phyloP scores from a whole-genome alignment of 2,329 filamentous ascomycete genomes.

The Pseudogymnoascus sp. region DNA sequence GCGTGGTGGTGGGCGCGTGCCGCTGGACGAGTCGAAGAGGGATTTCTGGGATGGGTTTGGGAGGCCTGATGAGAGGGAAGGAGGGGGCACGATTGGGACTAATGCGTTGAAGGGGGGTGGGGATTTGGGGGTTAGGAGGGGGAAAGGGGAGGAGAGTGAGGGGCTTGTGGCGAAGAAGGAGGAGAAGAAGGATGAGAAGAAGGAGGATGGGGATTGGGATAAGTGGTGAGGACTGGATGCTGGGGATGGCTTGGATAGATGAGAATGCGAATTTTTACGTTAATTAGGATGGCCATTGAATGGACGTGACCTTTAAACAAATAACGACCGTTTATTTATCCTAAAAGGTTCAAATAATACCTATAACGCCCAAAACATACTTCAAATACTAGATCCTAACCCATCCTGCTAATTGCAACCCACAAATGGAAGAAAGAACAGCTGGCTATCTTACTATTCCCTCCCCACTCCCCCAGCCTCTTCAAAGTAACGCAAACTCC shows the following conservation, averaged over 20 bases:
- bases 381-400: background rate
- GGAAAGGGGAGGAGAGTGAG: background rate
- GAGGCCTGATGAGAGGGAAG: constrained; percentile 41
- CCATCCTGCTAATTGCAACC: background rate
- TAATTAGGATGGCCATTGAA: background rate
- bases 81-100: background rate
- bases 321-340: background rate
- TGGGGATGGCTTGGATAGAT: background rate
- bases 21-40: constrained; percentile 57
- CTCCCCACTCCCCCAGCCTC: background rate
- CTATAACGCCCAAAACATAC: background rate
- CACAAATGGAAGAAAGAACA: background rate
- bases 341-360: background rate
- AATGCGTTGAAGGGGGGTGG: background rate
- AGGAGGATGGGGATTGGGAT: constrained; percentile 23
- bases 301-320: background rate
- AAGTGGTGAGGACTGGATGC: constrained; percentile 19
- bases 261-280: background rate
- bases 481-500: background rate
- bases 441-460: background rate
- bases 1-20: constrained; percentile 30
- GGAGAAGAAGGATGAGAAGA: constrained; percentile 14
- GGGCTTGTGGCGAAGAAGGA: constrained; percentile 9
- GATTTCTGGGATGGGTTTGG: constrained; percentile 94
- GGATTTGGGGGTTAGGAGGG: background rate